Evolutionary conservation across 2,329 filamentous ascomycete genomes (phyloP).

Genomic region (Clarireedia monteithiana): DNA sequence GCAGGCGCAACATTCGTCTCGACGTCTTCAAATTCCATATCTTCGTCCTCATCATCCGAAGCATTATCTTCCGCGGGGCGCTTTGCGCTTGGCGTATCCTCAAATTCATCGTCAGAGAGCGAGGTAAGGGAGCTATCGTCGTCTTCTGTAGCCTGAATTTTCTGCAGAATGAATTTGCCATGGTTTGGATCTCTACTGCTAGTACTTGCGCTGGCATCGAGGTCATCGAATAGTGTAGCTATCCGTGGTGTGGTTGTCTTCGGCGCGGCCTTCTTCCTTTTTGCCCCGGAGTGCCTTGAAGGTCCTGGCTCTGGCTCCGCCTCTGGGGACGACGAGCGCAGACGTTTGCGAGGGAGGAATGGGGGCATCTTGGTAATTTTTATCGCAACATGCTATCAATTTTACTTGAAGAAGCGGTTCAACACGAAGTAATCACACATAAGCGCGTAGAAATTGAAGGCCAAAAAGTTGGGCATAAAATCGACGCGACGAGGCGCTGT

Average conservation of each 20-base stretch:
- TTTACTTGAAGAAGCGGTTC: not conserved
- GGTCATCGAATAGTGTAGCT: slow-evolving; percentile 51
- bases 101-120: slow-evolving; percentile 45
- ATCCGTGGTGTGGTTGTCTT: slow-evolving; percentile 37
- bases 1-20: slow-evolving; percentile 31
- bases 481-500: not conserved
- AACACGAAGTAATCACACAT: not conserved
- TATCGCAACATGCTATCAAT: not conserved
- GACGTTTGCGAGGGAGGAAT: slow-evolving; percentile 57
- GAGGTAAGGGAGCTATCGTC: slow-evolving; percentile 30
- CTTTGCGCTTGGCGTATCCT: slow-evolving; percentile 39
- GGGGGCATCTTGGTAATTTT: slow-evolving; percentile 51
- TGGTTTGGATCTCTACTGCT: slow-evolving; percentile 35
- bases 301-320: slow-evolving; percentile 22
- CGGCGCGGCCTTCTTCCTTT: slow-evolving; percentile 13
- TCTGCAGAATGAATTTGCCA: slow-evolving; percentile 35
- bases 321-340: slow-evolving; percentile 41
- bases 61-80: slow-evolving; percentile 33
- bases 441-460: not conserved
- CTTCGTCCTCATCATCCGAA: slow-evolving; percentile 34
- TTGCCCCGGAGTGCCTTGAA: slow-evolving; percentile 7
- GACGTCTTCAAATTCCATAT: slow-evolving; percentile 57
- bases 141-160: slow-evolving; percentile 38
- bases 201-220: slow-evolving; percentile 38
- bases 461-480: not conserved